These are phyloP conservation scores for Discostella stelligera DNA, from an alignment of 352 stramenopile species.

Conservation along the genomic window DNA sequence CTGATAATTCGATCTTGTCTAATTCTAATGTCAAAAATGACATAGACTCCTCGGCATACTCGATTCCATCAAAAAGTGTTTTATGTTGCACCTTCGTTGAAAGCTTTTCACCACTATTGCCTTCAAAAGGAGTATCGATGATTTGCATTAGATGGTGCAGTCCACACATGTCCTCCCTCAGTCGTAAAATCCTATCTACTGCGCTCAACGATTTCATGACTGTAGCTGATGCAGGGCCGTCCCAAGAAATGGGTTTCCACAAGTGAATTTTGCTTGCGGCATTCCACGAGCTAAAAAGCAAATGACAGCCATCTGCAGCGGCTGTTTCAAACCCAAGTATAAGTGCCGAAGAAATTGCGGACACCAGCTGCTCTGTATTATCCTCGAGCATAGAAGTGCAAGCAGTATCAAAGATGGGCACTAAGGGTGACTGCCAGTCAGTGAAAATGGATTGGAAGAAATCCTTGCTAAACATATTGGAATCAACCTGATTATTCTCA, in stretches of 20 bases:
- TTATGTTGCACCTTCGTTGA: constrained; percentile 25
- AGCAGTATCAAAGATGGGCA: constrained; percentile 39
- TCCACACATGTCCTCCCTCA: constrained; percentile 46
- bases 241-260: constrained; percentile 29
- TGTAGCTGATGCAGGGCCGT: constrained; percentile 17
- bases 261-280: constrained; percentile 48
- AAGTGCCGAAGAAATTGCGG: constrained; percentile 46
- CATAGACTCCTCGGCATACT: constrained; percentile 30
- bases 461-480: constrained; percentile 29
- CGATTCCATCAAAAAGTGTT: constrained; percentile 28
- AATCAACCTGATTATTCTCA: constrained; percentile 24
- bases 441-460: constrained; percentile 69
- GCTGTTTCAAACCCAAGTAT: constrained; percentile 54
- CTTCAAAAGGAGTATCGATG: not conserved
- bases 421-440: constrained; percentile 56
- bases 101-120: constrained; percentile 6
- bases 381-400: constrained; percentile 4
- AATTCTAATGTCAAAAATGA: constrained; percentile 17
- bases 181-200: constrained; percentile 29
- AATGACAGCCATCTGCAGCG: constrained; percentile 58
- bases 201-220: constrained; percentile 18
- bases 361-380: constrained; percentile 17
- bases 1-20: constrained; percentile 1
- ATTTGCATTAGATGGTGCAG: constrained; percentile 28
- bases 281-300: constrained; percentile 79